phyloP scores from a whole-genome alignment of 306 rosid species.

The Senna tora region DNA sequence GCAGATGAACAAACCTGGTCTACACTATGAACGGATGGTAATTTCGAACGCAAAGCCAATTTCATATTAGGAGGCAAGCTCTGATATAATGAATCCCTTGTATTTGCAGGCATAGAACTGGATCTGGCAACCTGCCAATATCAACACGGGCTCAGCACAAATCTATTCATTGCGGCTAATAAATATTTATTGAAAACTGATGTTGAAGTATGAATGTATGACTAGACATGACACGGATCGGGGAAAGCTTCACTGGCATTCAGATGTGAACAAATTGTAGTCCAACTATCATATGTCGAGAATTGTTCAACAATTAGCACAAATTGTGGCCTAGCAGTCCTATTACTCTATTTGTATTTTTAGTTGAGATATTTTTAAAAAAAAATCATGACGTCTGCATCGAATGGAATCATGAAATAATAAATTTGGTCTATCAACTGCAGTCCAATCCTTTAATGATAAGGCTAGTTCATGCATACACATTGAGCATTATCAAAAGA shows the following conservation, averaged over 20 bases:
- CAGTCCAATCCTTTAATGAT: background rate
- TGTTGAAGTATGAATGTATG: conserved; percentile 17
- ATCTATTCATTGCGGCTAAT: conserved; percentile 17
- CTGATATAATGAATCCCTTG: conserved; percentile 80
- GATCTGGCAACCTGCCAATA: conserved; percentile 73
- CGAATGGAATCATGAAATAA: conserved; percentile 11
- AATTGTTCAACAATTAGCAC: background rate
- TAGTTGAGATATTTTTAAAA: conserved; percentile 31
- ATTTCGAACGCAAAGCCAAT: conserved; percentile 70
- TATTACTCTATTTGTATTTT: conserved; percentile 20
- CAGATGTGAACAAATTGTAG: conserved; percentile 9
- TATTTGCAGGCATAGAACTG: conserved; percentile 72
- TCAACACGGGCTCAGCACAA: conserved; percentile 36
- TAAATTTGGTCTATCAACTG: background rate
- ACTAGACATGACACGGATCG: conserved; percentile 4
- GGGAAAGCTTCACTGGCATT: conserved; percentile 16
- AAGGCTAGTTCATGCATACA: background rate
- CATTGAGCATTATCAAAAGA: background rate
- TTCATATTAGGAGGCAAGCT: conserved; percentile 79
- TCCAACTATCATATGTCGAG: conserved; percentile 13
- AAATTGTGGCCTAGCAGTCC: conserved; percentile 5
- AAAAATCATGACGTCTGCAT: background rate
- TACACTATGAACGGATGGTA: conserved; percentile 54
- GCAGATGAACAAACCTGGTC: conserved; percentile 60
- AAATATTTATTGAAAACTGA: conserved; percentile 9